Conservation (phyloP, 202 grass and related monocot genomes). For the Eragrostis tef region DNA sequence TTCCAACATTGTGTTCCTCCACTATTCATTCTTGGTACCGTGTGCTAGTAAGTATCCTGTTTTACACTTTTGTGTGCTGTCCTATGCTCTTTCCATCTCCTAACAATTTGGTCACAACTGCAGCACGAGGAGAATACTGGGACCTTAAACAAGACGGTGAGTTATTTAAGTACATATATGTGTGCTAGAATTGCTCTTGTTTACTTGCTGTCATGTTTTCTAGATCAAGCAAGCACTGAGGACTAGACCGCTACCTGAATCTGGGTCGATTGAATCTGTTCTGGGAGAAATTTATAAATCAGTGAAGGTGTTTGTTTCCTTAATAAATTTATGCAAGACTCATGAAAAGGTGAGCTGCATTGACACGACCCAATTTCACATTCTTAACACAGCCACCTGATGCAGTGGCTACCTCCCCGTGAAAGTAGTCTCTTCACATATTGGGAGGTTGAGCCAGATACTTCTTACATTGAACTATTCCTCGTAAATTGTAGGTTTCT, state of each 20-base stretch:
- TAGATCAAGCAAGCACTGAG: conserved; percentile 80
- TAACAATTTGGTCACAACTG: conserved; percentile 48
- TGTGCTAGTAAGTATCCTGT: conserved; percentile 68
- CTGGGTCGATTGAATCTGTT: conserved; percentile 49
- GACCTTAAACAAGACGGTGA: conserved; percentile 70
- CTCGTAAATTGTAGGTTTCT: conserved; percentile 58
- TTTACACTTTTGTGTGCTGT: conserved; percentile 32
- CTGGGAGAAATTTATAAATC: conserved; percentile 67
- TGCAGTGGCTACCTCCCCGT: background rate
- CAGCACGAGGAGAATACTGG: conserved; percentile 89
- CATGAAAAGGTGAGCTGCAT: conserved; percentile 71
- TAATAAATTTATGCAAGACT: conserved; percentile 64
- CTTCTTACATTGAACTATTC: conserved; percentile 35
- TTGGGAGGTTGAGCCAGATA: conserved; percentile 38
- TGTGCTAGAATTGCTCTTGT: conserved; percentile 1
- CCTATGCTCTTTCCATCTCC: conserved; percentile 21
- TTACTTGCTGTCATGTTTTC: conserved; percentile 20
- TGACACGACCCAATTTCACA: conserved; percentile 10
- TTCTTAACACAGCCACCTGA: conserved; percentile 29
- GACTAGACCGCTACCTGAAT: conserved; percentile 53
- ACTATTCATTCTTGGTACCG: conserved; percentile 81
- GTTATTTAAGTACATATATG: conserved; percentile 31
- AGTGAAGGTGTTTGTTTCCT: conserved; percentile 69
- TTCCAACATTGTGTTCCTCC: conserved; percentile 63
- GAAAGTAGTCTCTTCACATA: conserved; percentile 26